Percentiles rank a stretch among this genome's conserved stretches.
phyloP scores from a whole-genome alignment of 1,284 basidiomycete genomes.

The Ceratobasidium sp. region DNA sequence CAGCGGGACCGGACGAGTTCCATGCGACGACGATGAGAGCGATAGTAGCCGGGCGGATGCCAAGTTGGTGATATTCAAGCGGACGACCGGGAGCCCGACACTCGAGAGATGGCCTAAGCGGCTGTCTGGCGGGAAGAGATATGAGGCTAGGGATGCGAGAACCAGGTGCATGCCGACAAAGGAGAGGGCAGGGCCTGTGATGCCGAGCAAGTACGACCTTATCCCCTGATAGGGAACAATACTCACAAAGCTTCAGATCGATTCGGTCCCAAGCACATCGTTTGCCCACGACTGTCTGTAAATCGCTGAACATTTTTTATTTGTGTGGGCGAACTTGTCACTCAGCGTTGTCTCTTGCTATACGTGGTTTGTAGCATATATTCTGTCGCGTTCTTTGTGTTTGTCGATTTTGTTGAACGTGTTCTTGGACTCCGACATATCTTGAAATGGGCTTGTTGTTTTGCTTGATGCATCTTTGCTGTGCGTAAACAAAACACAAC shows the following conservation, averaged over 20 bases:
- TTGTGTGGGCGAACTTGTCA: too few relatives aligned
- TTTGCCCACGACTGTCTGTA: too few relatives aligned
- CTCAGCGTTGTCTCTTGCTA: background rate
- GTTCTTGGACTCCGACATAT: background rate
- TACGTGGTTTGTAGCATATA: constrained; percentile 17
- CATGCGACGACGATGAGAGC: background rate
- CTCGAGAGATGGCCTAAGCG: background rate
- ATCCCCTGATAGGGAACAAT: background rate
- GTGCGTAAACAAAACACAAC: too few relatives aligned
- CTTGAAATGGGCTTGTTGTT: background rate
- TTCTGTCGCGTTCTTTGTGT: constrained; percentile 13
- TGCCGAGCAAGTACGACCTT: background rate
- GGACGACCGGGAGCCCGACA: background rate
- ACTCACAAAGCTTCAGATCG: background rate
- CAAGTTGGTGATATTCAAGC: background rate
- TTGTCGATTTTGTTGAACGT: constrained; percentile 4
- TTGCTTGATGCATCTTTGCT: background rate
- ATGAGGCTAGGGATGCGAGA: background rate
- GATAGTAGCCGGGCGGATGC: background rate
- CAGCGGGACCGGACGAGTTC: background rate
- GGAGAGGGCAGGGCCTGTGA: constrained; percentile 1
- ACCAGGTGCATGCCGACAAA: background rate
- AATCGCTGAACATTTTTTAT: too few relatives aligned
- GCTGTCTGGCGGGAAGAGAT: background rate
- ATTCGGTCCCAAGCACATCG: background rate